phyloP scores from a whole-genome alignment of 768 basidiomycete species.

The Phylloporus sp. region DNA sequence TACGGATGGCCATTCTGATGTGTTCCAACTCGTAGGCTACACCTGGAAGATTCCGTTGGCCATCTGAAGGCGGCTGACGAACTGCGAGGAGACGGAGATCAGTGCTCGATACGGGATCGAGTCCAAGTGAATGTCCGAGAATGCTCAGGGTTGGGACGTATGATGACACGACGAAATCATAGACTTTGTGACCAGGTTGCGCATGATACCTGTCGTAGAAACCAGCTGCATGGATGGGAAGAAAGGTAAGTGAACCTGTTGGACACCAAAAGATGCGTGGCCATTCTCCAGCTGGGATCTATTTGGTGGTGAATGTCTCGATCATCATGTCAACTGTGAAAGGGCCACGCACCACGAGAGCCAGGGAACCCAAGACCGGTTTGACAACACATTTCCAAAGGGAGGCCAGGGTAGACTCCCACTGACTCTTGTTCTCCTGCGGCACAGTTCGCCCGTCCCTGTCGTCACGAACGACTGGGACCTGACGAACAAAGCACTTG shows the following conservation, averaged over 20 bases:
- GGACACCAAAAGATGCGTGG: constrained; percentile 1
- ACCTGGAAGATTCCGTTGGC: constrained; percentile 4
- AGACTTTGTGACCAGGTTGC: neutral
- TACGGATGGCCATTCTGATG: constrained; percentile 2
- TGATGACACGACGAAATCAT: constrained; percentile 14
- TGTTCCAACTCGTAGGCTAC: constrained; percentile 19
- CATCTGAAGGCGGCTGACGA: constrained; percentile 11
- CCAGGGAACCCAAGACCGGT: constrained; percentile 1
- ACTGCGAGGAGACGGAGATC: constrained; percentile 9
- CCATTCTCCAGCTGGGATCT: neutral
- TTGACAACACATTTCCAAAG: constrained; percentile 6
- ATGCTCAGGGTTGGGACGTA: constrained; percentile 28
- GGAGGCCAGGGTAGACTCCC: neutral
- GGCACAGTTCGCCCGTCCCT: neutral
- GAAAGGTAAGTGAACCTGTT: neutral
- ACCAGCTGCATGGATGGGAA: constrained; percentile 5
- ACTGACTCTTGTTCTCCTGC: neutral
- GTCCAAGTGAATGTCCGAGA: neutral
- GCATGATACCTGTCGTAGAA: neutral
- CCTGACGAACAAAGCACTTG: neutral
- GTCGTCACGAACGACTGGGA: neutral
- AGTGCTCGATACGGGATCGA: neutral
- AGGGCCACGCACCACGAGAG: neutral
- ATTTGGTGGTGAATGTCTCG: neutral
- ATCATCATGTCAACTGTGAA: too few relatives aligned